Evolutionary conservation across 73 alveolate species (phyloP), one percentile per base, ranked within the genome.

Genomic region (Uronychia binucleata): DNA sequence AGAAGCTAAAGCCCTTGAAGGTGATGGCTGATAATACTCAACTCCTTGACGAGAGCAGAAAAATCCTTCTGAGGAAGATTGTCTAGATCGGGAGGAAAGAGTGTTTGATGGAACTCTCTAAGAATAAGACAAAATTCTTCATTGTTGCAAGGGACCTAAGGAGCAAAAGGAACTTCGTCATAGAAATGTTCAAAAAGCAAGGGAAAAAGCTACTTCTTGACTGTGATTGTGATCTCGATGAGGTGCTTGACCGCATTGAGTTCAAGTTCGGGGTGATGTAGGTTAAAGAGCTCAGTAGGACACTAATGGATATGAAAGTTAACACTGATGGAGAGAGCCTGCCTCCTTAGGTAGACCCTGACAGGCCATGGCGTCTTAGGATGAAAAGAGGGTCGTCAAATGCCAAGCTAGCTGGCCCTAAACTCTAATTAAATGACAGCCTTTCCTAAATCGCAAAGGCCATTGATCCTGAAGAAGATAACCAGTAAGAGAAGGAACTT

Each of bases 61-160:
- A 80, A 27, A 80, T 80, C 30, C 57, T 28, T 46, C 80, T 30
- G 1, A 31, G 28, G 5, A 25, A 25, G 31, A 28, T 19, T 1
- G 27, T 58, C 31, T 26, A 5, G 1, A 80, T 33, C 0, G 28
- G 80, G 28, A 34, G 75, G 1, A 14, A 27, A 57, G 27, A 80
- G 74, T 80, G 31, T 57, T 26, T 80, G 28, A 80, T 80, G 1
- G 87, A 80, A 30, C 80, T 80, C 27, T 80, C 87, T 46, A 34
- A 74, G 31, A 33, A 34, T 8, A 80, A 74, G 33, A 33, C 33
- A 26, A 34, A 30, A 19, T 5, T 80, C 31, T 80, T 31, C 29
- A 33, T 80, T 30, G 33, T 80, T 1, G 87, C 87, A 0, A 75
- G 33, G 28, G 57, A 80, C 11, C 34, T 80, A 5, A 74, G 59